These are phyloP conservation scores for Plicaturopsis crispa DNA, from an alignment of 768 basidiomycete species.

Conservation along the genomic window DNA sequence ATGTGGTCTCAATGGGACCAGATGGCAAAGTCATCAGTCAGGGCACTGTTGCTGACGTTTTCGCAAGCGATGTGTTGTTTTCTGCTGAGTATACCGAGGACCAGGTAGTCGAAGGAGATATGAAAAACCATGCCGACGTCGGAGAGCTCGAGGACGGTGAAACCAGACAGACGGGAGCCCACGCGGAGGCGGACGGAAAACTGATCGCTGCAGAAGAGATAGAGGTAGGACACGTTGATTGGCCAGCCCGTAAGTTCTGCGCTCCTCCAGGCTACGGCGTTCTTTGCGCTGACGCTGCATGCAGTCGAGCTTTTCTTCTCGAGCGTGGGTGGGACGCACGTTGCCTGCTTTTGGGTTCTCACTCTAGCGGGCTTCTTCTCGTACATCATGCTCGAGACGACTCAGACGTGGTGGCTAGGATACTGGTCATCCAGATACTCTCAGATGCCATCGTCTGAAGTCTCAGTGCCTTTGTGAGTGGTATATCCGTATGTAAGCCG, in stretches of 20 bases:
- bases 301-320: slow-evolving; percentile 23
- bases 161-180: too few relatives aligned
- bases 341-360: slow-evolving; percentile 23
- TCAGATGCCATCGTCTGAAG: not conserved
- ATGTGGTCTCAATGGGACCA: slow-evolving; percentile 28
- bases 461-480: slow-evolving; percentile 25
- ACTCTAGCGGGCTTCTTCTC: slow-evolving; percentile 14
- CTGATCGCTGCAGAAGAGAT: slow-evolving; percentile 24
- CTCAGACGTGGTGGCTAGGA: slow-evolving; percentile 32
- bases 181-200: slow-evolving; percentile 1
- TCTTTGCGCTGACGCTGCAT: too few relatives aligned
- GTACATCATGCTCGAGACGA: slow-evolving; percentile 11
- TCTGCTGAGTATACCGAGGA: too few relatives aligned
- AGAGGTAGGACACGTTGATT: slow-evolving; percentile 26
- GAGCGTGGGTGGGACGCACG: slow-evolving; percentile 18
- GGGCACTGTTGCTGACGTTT: slow-evolving; percentile 27
- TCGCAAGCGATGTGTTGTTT: slow-evolving; percentile 11
- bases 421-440: slow-evolving; percentile 36
- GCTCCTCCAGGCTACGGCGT: too few relatives aligned
- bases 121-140: too few relatives aligned
- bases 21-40: slow-evolving; percentile 31
- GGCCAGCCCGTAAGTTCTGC: slow-evolving; percentile 21
- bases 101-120: not conserved
- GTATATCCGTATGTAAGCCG: too few relatives aligned
- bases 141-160: too few relatives aligned